A percentile compares a stretch with the other conserved stretches of the same genome.
phyloP scores from a whole-genome alignment of 2,329 filamentous ascomycete genomes.

The Calcarisporium arbuscula region DNA sequence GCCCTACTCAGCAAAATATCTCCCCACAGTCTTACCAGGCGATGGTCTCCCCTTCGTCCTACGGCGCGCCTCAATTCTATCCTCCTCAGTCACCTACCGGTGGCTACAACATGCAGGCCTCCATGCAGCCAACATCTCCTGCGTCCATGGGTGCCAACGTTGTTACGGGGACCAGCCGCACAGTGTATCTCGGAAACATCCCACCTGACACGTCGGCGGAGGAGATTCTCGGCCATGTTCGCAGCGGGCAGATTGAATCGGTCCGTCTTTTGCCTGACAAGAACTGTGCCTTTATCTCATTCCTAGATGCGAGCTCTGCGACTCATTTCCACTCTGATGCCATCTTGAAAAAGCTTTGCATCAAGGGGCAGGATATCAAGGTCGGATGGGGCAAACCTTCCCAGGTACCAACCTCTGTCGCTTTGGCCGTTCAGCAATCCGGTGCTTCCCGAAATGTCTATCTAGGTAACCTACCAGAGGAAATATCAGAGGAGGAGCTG shows the following conservation, averaged over 20 bases:
- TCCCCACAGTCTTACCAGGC: slow-evolving; percentile 79
- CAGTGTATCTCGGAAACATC: slow-evolving; percentile 96
- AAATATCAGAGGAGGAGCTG: slow-evolving; percentile 83
- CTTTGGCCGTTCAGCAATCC: slow-evolving; percentile 95
- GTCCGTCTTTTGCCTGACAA: slow-evolving; percentile 94
- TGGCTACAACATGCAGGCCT: slow-evolving; percentile 55
- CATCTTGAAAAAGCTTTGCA: slow-evolving; percentile 98
- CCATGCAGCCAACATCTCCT: slow-evolving; percentile 62
- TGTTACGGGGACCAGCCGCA: slow-evolving; percentile 86
- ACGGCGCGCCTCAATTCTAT: slow-evolving; percentile 76
- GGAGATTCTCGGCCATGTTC: slow-evolving; percentile 91
- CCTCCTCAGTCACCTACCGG: slow-evolving; percentile 84
- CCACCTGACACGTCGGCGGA: slow-evolving; percentile 96
- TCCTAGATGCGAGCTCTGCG: slow-evolving; percentile 93
- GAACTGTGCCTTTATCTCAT: slow-evolving; percentile 99
- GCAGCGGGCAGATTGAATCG: slow-evolving; percentile 98
- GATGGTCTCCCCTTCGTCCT: slow-evolving; percentile 78
- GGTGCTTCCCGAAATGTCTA: slow-evolving; percentile 97
- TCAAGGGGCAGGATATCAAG: slow-evolving; percentile 98
- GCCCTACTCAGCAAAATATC: slow-evolving; percentile 69
- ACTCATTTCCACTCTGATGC: slow-evolving; percentile 99
- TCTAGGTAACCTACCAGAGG: slow-evolving; percentile 85
- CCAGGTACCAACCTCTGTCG: slow-evolving; percentile 93
- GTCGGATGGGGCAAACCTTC: slow-evolving; percentile 99
- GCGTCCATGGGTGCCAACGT: slow-evolving; percentile 73